Conservation (phyloP, 257 asterid genomes). For the Nicotiana attenuata region DNA sequence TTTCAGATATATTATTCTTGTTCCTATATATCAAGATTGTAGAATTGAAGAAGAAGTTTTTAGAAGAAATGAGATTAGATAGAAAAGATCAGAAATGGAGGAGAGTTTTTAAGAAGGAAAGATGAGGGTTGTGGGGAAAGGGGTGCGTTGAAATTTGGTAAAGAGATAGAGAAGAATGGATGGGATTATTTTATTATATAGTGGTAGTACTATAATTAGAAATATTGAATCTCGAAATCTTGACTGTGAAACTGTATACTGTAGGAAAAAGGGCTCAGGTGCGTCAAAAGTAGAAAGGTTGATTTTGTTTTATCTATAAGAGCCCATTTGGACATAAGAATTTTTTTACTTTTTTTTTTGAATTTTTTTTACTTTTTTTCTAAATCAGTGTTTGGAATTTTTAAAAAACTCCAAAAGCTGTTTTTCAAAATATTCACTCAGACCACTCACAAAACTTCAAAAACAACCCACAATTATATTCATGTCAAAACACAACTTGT, state of each 20-base stretch:
- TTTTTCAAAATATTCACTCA: no score
- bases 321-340: no score
- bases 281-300: neutral
- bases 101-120: neutral
- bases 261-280: neutral
- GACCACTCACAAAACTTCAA: no score
- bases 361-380: no score
- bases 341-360: no score
- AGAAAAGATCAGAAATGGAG: neutral
- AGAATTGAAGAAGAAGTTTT: neutral
- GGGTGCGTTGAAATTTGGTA: constrained; percentile 16
- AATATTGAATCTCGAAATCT: constrained; percentile 13
- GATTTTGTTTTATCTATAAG: constrained; percentile 2
- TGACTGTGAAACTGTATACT: neutral
- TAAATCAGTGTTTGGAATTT: no score
- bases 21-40: neutral
- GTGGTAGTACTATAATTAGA: constrained; percentile 14
- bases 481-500: no score
- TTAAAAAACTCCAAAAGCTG: no score
- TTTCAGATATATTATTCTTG: neutral
- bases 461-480: no score
- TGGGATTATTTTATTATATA: neutral
- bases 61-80: neutral
- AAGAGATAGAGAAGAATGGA: constrained; percentile 5
- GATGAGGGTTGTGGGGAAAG: neutral